A percentile compares a stretch with the other conserved stretches of the same genome.
Conservation (phyloP, 495 filamentous ascomycete species). For the Evernia prunastri region DNA sequence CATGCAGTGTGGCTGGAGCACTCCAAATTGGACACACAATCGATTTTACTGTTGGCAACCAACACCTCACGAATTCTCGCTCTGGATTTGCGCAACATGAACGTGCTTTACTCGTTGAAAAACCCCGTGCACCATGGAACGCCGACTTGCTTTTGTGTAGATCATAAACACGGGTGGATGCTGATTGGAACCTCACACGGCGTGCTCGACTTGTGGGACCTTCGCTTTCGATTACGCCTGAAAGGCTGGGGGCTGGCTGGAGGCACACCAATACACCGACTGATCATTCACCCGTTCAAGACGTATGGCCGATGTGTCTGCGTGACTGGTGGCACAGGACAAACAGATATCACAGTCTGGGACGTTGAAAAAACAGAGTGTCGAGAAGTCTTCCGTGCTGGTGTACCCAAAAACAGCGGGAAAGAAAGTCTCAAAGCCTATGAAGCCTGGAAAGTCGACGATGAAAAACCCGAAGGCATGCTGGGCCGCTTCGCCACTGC, state of each 20-base stretch:
- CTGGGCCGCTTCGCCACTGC: conserved; percentile 77
- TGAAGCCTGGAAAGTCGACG: conserved; percentile 83
- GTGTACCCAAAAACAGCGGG: conserved; percentile 37
- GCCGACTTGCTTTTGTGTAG: conserved; percentile 85
- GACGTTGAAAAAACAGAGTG: conserved; percentile 87
- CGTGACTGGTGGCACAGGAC: conserved; percentile 79
- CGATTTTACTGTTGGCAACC: conserved; percentile 77
- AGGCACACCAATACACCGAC: conserved; percentile 70
- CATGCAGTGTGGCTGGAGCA: conserved; percentile 90
- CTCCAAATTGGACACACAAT: conserved; percentile 72
- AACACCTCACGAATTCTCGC: conserved; percentile 77
- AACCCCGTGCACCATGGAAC: conserved; percentile 94
- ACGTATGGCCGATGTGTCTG: conserved; percentile 68
- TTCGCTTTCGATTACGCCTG: conserved; percentile 81
- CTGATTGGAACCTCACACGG: conserved; percentile 89
- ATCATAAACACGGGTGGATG: conserved; percentile 80
- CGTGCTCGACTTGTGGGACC: conserved; percentile 89
- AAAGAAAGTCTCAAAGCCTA: conserved; percentile 60
- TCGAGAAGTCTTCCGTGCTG: conserved; percentile 76
- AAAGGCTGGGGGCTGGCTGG: conserved; percentile 86
- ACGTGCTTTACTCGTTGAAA: conserved; percentile 66
- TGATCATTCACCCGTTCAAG: conserved; percentile 70
- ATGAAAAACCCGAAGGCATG: conserved; percentile 82
- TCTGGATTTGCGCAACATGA: conserved; percentile 84
- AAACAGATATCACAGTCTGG: conserved; percentile 93